phyloP scores from a whole-genome alignment of 805 yeast genomes.

The Teunomyces stri region DNA sequence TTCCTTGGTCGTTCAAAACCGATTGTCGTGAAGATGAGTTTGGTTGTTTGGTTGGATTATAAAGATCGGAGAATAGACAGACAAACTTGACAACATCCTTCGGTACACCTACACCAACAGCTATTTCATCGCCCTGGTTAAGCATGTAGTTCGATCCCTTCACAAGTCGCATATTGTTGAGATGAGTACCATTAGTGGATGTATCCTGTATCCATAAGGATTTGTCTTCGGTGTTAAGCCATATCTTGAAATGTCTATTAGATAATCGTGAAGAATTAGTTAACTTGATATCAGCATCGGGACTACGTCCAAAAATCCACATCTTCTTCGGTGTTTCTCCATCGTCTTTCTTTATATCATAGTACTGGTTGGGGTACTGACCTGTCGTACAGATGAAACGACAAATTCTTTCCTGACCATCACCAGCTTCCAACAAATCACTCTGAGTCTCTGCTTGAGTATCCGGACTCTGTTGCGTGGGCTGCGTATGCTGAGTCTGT shows the following conservation, averaged over 20 bases:
- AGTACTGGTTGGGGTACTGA: slow-evolving; percentile 37
- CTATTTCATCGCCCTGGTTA: slow-evolving; percentile 89
- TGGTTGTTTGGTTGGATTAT: slow-evolving; percentile 31
- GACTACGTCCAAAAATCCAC: slow-evolving; percentile 78
- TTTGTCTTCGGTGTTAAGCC: slow-evolving; percentile 59
- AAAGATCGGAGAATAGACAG: slow-evolving; percentile 45
- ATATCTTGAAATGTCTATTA: slow-evolving; percentile 68
- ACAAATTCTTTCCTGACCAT: slow-evolving; percentile 42
- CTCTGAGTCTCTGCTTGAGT: slow-evolving; percentile 19
- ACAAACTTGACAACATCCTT: slow-evolving; percentile 59
- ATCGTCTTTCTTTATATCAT: slow-evolving; percentile 42
- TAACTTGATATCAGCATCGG: slow-evolving; percentile 60
- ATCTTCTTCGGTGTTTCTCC: slow-evolving; percentile 23
- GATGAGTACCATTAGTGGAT: slow-evolving; percentile 90
- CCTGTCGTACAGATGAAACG: slow-evolving; percentile 62
- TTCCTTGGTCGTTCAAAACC: slow-evolving; percentile 50
- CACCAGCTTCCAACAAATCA: slow-evolving; percentile 36
- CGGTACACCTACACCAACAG: slow-evolving; percentile 83
- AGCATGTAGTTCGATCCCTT: slow-evolving; percentile 77
- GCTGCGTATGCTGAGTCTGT: slow-evolving; percentile 4
- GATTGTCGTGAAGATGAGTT: slow-evolving; percentile 18
- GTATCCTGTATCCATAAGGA: slow-evolving; percentile 65
- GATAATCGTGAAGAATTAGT: slow-evolving; percentile 63
- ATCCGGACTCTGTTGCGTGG: slow-evolving; percentile 4
- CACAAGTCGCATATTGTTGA: slow-evolving; percentile 70